A percentile compares a stretch with the other conserved stretches of the same genome.
Conservation (phyloP, 2,329 filamentous ascomycete species). For the Cercospora sp. region DNA sequence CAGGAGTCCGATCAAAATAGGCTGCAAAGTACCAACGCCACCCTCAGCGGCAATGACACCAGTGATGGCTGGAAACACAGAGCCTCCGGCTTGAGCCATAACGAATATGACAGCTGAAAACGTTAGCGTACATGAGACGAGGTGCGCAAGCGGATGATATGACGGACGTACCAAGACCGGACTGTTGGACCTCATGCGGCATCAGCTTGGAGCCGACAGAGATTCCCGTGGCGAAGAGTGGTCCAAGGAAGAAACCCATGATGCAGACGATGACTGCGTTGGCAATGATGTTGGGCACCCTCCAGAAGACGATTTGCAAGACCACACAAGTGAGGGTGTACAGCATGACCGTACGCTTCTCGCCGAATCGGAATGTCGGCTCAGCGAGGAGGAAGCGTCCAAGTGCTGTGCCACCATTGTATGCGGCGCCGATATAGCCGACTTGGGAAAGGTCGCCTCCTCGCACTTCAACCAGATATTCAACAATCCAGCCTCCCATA, state of each 20-base stretch:
- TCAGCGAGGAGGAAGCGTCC: constrained; percentile 42
- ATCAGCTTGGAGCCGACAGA: constrained; percentile 57
- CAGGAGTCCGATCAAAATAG: constrained; percentile 53
- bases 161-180: constrained; percentile 42
- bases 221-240: constrained; percentile 60
- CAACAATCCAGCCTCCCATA: constrained; percentile 60
- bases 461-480: constrained; percentile 63
- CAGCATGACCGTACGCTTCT: constrained; percentile 60
- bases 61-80: constrained; percentile 28
- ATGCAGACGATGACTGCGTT: background rate
- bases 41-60: constrained; percentile 33
- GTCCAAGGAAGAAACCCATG: constrained; percentile 28
- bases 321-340: constrained; percentile 35
- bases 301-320: background rate
- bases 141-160: background rate
- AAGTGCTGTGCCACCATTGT: constrained; percentile 59
- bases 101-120: constrained; percentile 25
- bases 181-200: constrained; percentile 48
- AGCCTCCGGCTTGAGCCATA: constrained; percentile 29
- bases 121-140: background rate
- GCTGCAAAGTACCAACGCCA: constrained; percentile 54
- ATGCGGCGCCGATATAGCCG: constrained; percentile 63
- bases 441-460: constrained; percentile 57
- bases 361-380: constrained; percentile 49
- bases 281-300: background rate